These are phyloP conservation scores for Termitomyces sp. DNA, from an alignment of 768 basidiomycete genomes.

Conservation along the genomic window DNA sequence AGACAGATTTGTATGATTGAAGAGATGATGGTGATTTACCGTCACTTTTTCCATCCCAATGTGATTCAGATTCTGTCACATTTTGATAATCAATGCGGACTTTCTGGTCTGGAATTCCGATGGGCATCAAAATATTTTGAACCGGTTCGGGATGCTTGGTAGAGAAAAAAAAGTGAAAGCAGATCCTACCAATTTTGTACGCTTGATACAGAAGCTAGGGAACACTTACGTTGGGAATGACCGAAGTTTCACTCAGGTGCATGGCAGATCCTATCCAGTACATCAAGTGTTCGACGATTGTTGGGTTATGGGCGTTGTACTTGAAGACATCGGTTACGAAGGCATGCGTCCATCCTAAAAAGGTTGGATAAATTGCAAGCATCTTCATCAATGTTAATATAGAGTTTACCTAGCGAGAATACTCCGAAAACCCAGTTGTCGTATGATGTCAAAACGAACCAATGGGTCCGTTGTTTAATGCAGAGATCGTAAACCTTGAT, in stretches of 20 bases:
- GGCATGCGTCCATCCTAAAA: slow-evolving; percentile 53
- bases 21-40: slow-evolving; percentile 25
- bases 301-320: slow-evolving; percentile 40
- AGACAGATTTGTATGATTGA: not conserved
- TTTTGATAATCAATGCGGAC: slow-evolving; percentile 22
- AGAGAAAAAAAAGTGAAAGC: slow-evolving; percentile 26
- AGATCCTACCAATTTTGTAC: slow-evolving; percentile 8
- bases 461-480: slow-evolving; percentile 43
- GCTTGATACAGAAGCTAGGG: not conserved
- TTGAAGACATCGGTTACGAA: slow-evolving; percentile 48
- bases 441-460: slow-evolving; percentile 62
- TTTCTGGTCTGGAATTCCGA: slow-evolving; percentile 24
- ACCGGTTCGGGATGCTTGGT: slow-evolving; percentile 44
- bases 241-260: slow-evolving; percentile 32
- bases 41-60: slow-evolving; percentile 42
- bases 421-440: slow-evolving; percentile 61
- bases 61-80: slow-evolving; percentile 38
- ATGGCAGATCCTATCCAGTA: slow-evolving; percentile 60
- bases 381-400: not conserved
- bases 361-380: not conserved
- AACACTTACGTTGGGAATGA: slow-evolving; percentile 40
- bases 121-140: slow-evolving; percentile 23
- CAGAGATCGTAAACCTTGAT: slow-evolving; percentile 58
- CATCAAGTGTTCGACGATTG: slow-evolving; percentile 47
- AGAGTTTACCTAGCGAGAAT: slow-evolving; percentile 49